Evolutionary conservation across 768 basidiomycete species (phyloP).

Genomic region (Boletus edulis): DNA sequence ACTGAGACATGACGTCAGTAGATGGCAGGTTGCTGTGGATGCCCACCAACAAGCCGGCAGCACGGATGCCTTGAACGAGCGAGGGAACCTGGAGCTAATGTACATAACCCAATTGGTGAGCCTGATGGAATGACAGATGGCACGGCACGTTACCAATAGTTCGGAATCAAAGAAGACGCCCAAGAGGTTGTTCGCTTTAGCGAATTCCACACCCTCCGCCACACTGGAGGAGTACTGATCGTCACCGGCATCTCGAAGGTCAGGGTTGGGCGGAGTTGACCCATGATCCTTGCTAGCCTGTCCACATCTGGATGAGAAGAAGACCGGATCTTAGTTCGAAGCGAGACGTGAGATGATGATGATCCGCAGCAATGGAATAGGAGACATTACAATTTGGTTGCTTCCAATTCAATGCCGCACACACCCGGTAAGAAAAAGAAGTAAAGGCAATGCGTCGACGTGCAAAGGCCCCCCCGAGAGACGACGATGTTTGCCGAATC

Average conservation of each 20-base stretch:
- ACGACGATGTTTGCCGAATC: conserved; percentile 67
- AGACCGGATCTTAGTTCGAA: conserved; percentile 76
- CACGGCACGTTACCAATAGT: conserved; percentile 61
- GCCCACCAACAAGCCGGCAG: conserved; percentile 83
- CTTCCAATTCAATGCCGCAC: conserved; percentile 95
- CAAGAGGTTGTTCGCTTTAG: conserved; percentile 87
- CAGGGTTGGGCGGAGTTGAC: conserved; percentile 38
- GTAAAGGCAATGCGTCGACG: conserved; percentile 87
- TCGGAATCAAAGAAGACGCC: conserved; percentile 88
- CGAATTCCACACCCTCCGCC: conserved; percentile 89
- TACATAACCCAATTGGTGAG: conserved; percentile 10
- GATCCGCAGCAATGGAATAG: conserved; percentile 21
- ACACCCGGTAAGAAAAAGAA: conserved; percentile 88
- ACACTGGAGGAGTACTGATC: conserved; percentile 63
- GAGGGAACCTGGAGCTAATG: conserved; percentile 78
- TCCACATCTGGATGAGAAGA: conserved; percentile 89
- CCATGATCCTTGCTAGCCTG: conserved; percentile 42
- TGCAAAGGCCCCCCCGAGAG: conserved; percentile 46
- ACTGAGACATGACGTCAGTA: conserved; percentile 35
- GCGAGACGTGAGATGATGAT: conserved; percentile 15
- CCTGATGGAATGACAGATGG: conserved; percentile 7
- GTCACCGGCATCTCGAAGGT: conserved; percentile 41
- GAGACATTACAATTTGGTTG: conserved; percentile 84
- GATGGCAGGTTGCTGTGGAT: conserved; percentile 64
- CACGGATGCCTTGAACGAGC: conserved; percentile 83